Conservation (phyloP, 305 asterid species). For the Solanum hybrid region DNA sequence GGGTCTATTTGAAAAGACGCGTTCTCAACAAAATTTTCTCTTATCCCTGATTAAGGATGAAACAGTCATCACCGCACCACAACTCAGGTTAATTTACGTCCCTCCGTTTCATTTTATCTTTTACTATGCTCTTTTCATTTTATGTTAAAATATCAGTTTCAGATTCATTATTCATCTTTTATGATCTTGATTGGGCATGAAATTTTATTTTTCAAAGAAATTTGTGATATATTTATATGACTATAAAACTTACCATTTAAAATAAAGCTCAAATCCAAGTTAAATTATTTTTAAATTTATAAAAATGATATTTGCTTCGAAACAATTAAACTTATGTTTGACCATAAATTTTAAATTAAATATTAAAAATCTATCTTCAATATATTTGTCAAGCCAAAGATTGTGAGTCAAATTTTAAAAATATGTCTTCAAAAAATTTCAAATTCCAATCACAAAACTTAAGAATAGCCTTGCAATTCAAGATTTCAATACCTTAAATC, state of each 20-base stretch:
- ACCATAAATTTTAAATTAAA: background rate
- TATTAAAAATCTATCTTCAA: background rate
- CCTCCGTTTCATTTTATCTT: background rate
- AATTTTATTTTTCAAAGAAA: background rate
- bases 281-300: background rate
- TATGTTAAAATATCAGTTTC: background rate
- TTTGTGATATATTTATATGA: background rate
- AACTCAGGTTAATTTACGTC: background rate
- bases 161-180: background rate
- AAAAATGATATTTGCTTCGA: background rate
- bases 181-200: background rate
- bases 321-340: background rate
- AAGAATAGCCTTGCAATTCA: background rate
- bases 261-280: background rate
- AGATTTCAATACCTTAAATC: background rate
- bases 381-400: background rate
- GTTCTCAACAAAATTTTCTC: background rate
- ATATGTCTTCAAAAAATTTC: background rate
- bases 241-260: background rate
- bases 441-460: background rate
- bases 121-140: background rate
- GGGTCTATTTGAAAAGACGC: rapidly evolving
- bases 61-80: background rate
- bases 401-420: background rate
- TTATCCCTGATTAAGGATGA: background rate